Evolutionary conservation across 176 grass and related monocot genomes (phyloP).

Genomic region (Eleusine indica): DNA sequence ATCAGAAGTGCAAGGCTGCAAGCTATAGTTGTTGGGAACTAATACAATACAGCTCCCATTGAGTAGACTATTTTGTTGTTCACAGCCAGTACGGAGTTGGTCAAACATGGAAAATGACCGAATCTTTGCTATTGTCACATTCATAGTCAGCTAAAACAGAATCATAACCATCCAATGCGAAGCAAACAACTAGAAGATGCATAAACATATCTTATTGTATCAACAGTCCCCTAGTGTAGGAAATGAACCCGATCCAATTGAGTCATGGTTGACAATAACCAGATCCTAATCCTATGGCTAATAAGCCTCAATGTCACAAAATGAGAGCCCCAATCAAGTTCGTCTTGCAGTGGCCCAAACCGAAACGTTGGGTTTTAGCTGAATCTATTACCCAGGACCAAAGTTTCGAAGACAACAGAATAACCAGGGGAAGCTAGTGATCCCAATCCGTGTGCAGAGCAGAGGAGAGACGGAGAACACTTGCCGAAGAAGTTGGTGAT

Average conservation of each 20-base stretch:
- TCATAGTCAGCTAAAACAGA: constrained; percentile 6
- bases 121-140: background rate
- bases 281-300: background rate
- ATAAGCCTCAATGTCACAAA: background rate
- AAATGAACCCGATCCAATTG: background rate
- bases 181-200: background rate
- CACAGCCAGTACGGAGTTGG: background rate
- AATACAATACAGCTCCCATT: constrained; percentile 1
- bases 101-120: background rate
- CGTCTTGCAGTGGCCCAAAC: background rate
- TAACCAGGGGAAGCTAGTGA: background rate
- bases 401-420: background rate
- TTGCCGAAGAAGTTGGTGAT: constrained; percentile 49
- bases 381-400: background rate
- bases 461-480: background rate
- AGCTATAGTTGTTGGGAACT: background rate
- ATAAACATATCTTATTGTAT: background rate
- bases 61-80: background rate
- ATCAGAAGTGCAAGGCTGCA: background rate
- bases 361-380: background rate
- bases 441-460: background rate
- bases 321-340: background rate
- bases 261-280: background rate
- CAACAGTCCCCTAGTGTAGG: background rate
- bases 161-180: constrained; percentile 7